Base-by-base conservation (phyloP, 1,139 yeast genomes). In the Debaryomycetaceae sp. region DNA sequence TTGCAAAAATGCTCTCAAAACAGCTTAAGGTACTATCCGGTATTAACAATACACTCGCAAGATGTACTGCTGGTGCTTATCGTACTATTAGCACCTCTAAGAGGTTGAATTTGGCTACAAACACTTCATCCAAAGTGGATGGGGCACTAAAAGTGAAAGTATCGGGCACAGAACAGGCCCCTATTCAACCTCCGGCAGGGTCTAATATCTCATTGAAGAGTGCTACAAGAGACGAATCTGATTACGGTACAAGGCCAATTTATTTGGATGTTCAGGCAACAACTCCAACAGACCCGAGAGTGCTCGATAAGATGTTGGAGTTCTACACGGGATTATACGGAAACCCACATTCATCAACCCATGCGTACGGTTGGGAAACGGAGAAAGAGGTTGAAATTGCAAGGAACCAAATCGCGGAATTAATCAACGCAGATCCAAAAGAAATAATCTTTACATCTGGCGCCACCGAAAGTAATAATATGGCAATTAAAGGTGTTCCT, bases 361-460 rank as follows among this genome's bases (percentile, higher is more conserved):
- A 92, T 59, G 79, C 96, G n/a, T 92, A 92, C 60, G 99, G 99
- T 30, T 92, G 99, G 99, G 99, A 92, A 67, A 87, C 98, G 5
- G 97, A 91, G 44, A 79, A 78, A 52, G 96, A 86, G 45, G 95
- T 94, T 29, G 98, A 92, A 58, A 71, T 70, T 41, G 96, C 98
- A 3, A 79, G 99, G 56, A 75, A 70, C 39, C 75, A 89, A 53
- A 74, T 92, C 41, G 98, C 98, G 4, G 72, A 73, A 31, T 78
- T 92, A 39, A 89, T 94, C 51, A 80, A 81, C 30, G 98, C 98
- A 18, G 97, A 92, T 60, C 89, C 98, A 37, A 92, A 91, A 68
- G 98, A 94, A 67, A 92, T 92, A 53, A 85, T 92, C 40, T 91
- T 92, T 71, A 92, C 98, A 1, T 85, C 95, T 5, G 99, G 99